Base-by-base conservation (phyloP, 2,329 filamentous ascomycete species). In the Sarocladiaceae sp. region DNA sequence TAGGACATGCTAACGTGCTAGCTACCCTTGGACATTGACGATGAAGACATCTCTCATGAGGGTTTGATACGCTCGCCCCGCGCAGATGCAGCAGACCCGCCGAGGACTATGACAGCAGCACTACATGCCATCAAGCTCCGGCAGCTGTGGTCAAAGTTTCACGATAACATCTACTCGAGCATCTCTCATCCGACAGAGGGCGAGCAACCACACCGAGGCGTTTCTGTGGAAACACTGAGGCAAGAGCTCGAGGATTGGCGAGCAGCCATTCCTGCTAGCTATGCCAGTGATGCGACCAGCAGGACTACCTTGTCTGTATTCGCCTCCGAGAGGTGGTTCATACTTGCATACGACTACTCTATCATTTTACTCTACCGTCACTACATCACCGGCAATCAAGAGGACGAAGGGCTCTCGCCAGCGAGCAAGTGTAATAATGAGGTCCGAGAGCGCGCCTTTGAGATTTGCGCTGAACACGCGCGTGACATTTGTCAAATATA, bases 301-400 rank as follows among this genome's bases (percentile, higher is more conserved):
- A 6, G 13, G 33, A 24, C 37, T 42, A 48, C 50, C 6, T 45
- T 59, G 3, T 58, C 58, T 1, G 57, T 63, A 2, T 68, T 64
- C 46, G 57, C 62, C 0, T 65, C 64, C 1, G 47, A 47, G 5
- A 56, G 59, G 11, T 68, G 65, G 64, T 68, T 68, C 37, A 47
- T 55, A 3, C 52, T 68, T 1, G 61, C 60, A 1, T 67, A 67
- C 37, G 50, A 65, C 45, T 58, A 68, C 45, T 61, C 63, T 2
- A 58, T 68, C 18, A 51, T 68, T 4, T 50, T 67, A 3, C 51
- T 69, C 2, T 66, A 68, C 43, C 56, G 63, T 1, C 51, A 54
- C 18, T 52, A 52, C 45, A 59, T 61, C 3, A 35, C 31, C 7
- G 44, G 24, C 27, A 33, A 12, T 13, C 13, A 43, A 16, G 37